Conservation (phyloP, 495 filamentous ascomycete genomes). For the Apiosordaria backusii region DNA sequence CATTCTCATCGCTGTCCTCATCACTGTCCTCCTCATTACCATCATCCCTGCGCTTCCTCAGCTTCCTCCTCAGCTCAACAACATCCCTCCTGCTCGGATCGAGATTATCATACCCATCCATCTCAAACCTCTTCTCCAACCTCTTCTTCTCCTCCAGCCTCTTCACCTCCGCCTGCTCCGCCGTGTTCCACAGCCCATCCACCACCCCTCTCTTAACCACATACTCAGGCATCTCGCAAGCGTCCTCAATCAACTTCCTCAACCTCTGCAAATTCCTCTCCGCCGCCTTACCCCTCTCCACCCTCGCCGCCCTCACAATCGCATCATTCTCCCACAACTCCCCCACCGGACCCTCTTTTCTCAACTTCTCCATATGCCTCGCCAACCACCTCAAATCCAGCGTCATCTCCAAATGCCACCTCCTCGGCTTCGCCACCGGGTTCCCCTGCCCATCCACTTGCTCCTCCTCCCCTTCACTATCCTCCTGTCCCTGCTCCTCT, state of each 20-base stretch:
- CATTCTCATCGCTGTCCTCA: neutral
- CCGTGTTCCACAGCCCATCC: neutral
- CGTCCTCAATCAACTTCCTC: slow-evolving; percentile 20
- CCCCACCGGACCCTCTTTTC: neutral
- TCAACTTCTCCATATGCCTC: slow-evolving; percentile 9
- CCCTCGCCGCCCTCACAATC: slow-evolving; percentile 17
- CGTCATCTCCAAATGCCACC: slow-evolving; percentile 26
- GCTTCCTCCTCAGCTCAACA: neutral
- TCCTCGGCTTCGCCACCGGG: neutral
- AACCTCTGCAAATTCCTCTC: slow-evolving; percentile 9
- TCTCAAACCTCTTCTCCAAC: slow-evolving; percentile 9
- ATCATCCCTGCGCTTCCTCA: slow-evolving; percentile 1
- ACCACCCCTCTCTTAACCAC: slow-evolving; percentile 1
- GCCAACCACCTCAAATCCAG: slow-evolving; percentile 28
- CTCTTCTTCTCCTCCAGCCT: slow-evolving; percentile 13
- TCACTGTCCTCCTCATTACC: neutral
- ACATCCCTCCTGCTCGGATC: neutral
- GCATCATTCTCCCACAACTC: slow-evolving; percentile 20
- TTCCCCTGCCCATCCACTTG: neutral
- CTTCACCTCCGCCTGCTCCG: slow-evolving; percentile 16
- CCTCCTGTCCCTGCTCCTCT: neutral
- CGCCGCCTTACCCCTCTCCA: slow-evolving; percentile 9
- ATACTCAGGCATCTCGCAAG: slow-evolving; percentile 8
- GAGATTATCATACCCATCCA: neutral
- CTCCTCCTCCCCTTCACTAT: neutral